phyloP scores from a whole-genome alignment of 202 grass and related monocot species.

The Schoenoplectus triqueter region DNA sequence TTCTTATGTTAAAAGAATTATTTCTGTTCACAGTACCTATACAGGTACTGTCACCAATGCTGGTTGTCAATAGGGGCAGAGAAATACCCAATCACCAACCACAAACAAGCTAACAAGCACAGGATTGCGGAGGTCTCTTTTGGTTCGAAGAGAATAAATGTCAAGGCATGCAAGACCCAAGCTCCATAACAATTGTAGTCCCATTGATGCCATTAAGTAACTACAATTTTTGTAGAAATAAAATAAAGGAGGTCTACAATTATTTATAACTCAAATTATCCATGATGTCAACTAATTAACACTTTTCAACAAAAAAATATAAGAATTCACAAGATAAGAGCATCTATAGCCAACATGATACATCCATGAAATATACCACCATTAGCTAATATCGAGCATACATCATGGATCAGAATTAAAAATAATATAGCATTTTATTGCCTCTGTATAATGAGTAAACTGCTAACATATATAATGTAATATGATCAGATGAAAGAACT shows the following conservation, averaged over 20 bases:
- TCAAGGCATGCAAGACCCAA: conserved; percentile 63
- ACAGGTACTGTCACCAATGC: not conserved
- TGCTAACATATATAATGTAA: not conserved
- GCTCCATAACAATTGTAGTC: conserved; percentile 66
- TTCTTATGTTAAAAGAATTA: conserved; percentile 7
- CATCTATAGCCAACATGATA: conserved; percentile 6
- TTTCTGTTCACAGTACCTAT: not conserved
- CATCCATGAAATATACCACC: not conserved
- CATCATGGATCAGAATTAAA: not conserved
- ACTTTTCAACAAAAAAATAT: conserved; percentile 16
- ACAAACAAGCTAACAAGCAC: conserved; percentile 64
- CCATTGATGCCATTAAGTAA: conserved; percentile 65
- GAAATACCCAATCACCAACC: conserved; percentile 58
- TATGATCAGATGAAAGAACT: not conserved
- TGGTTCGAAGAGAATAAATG: conserved; percentile 59
- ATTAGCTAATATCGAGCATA: not conserved
- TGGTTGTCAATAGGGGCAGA: not conserved
- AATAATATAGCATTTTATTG: not conserved
- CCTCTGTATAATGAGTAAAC: not conserved
- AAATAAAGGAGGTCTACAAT: conserved; percentile 20
- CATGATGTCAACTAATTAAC: not conserved
- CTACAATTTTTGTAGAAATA: conserved; percentile 38
- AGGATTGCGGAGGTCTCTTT: conserved; percentile 61
- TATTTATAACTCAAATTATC: conserved; percentile 4
- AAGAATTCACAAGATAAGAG: not conserved